These are phyloP conservation scores for Fusarium sp. DNA, from an alignment of 2,329 filamentous ascomycete species.

Conservation along the genomic window DNA sequence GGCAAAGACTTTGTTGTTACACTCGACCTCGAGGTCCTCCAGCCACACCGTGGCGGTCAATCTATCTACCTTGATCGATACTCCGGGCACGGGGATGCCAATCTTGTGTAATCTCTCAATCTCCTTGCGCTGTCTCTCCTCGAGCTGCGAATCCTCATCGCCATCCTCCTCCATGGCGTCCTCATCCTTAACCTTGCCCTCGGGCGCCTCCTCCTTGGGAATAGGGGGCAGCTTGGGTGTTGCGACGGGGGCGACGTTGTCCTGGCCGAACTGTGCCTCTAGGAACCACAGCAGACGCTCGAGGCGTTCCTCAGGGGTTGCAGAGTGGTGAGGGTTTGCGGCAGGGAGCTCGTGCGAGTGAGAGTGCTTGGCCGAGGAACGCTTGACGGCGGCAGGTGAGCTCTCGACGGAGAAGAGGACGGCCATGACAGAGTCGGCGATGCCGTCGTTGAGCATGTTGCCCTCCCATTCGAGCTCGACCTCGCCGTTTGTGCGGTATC, in stretches of 20 bases:
- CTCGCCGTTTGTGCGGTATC: slow-evolving; percentile 80
- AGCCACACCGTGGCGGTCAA: slow-evolving; percentile 91
- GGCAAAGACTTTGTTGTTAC: slow-evolving; percentile 78
- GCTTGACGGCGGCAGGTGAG: slow-evolving; percentile 93
- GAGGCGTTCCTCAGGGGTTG: slow-evolving; percentile 81
- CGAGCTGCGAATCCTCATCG: slow-evolving; percentile 57
- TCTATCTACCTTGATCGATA: slow-evolving; percentile 89
- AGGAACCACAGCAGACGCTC: slow-evolving; percentile 93
- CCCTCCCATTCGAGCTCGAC: slow-evolving; percentile 97
- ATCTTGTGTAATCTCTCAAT: slow-evolving; percentile 82
- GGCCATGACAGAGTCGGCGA: slow-evolving; percentile 96
- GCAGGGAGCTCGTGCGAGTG: slow-evolving; percentile 57
- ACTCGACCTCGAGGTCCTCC: slow-evolving; percentile 92
- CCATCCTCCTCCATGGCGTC: slow-evolving; percentile 53
- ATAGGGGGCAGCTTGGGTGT: slow-evolving; percentile 66
- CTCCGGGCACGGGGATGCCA: slow-evolving; percentile 90
- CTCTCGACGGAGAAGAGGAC: slow-evolving; percentile 93
- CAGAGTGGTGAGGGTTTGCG: slow-evolving; percentile 78
- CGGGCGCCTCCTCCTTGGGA: slow-evolving; percentile 48
- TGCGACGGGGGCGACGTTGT: slow-evolving; percentile 83
- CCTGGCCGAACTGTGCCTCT: slow-evolving; percentile 92
- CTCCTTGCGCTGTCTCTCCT: slow-evolving; percentile 74
- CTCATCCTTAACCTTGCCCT: slow-evolving; percentile 50
- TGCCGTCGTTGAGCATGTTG: slow-evolving; percentile 96
- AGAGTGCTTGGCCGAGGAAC: slow-evolving; percentile 55